A percentile compares a stretch with the other conserved stretches of the same genome.
Conservation (phyloP, 345 rosid species). For the Syzygium oleosum region DNA sequence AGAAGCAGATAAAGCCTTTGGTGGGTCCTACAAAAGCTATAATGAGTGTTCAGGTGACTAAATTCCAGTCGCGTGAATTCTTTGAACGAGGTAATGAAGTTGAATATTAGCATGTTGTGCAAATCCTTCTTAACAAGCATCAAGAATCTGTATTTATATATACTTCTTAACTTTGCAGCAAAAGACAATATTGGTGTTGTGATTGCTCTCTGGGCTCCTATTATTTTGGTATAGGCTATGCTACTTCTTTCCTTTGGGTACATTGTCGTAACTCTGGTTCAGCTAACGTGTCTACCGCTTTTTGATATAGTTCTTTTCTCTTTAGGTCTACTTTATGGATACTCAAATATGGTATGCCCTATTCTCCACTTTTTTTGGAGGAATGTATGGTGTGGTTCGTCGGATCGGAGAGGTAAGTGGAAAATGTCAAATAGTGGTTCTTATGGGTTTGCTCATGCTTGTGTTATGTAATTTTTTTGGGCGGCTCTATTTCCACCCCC, state of each 20-base stretch:
- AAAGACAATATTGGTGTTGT: slow-evolving; percentile 89
- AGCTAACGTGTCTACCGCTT: background rate
- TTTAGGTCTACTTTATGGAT: slow-evolving; percentile 95
- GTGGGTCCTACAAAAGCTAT: slow-evolving; percentile 81
- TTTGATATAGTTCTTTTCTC: background rate
- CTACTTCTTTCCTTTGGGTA: background rate
- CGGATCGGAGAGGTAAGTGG: slow-evolving; percentile 90
- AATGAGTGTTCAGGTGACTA: slow-evolving; percentile 54
- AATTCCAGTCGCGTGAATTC: slow-evolving; percentile 92
- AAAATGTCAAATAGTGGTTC: background rate
- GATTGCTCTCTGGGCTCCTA: slow-evolving; percentile 94
- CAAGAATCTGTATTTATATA: slow-evolving; percentile 1
- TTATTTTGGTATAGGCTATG: slow-evolving; percentile 63
- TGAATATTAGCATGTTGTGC: background rate
- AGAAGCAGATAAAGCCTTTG: slow-evolving; percentile 85
- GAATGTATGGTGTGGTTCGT: slow-evolving; percentile 87
- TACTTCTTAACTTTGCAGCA: slow-evolving; percentile 48
- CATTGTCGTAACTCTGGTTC: background rate
- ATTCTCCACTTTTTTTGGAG: slow-evolving; percentile 89
- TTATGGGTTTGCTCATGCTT: background rate
- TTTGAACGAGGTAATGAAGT: slow-evolving; percentile 71
- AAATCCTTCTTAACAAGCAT: background rate
- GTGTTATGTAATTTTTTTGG: background rate
- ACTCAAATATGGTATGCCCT: slow-evolving; percentile 98
- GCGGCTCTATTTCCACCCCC: background rate